phyloP scores from a whole-genome alignment of 225 moss, liverwort and hornwort genomes.

The Marchantia polymorpha region DNA sequence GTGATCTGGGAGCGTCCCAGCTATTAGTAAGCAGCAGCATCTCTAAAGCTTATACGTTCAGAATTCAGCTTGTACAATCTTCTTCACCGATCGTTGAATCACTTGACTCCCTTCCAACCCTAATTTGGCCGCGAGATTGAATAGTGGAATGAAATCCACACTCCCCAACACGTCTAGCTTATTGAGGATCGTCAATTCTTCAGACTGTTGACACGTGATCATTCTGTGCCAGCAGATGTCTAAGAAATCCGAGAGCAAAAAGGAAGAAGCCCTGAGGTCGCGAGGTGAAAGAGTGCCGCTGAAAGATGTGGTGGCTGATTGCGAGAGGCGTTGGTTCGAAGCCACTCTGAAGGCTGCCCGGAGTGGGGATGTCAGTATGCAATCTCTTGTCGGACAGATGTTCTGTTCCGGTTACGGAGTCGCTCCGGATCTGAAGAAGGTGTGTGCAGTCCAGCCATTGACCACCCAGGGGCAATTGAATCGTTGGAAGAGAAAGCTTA shows the following conservation, averaged over 20 bases:
- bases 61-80: background rate
- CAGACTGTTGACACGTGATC: background rate
- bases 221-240: conserved; percentile 27
- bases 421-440: conserved; percentile 73
- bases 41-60: conserved; percentile 11
- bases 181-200: background rate
- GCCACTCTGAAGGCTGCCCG: conserved; percentile 80
- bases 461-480: background rate
- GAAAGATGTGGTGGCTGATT: conserved; percentile 86
- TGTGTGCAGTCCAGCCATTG: conserved; percentile 9
- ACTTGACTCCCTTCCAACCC: background rate
- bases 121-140: background rate
- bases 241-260: conserved; percentile 21
- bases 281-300: conserved; percentile 43
- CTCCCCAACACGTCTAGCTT: background rate
- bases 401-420: conserved; percentile 91
- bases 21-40: conserved; percentile 26
- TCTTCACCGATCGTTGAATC: background rate
- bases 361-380: conserved; percentile 73
- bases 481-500: no score
- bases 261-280: conserved; percentile 16
- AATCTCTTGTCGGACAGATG: conserved; percentile 95
- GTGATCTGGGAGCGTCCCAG: conserved; percentile 21
- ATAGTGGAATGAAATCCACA: background rate
- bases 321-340: conserved; percentile 93